phyloP scores from a whole-genome alignment of 169 alveolate species.

The Blepharisma undulans region DNA sequence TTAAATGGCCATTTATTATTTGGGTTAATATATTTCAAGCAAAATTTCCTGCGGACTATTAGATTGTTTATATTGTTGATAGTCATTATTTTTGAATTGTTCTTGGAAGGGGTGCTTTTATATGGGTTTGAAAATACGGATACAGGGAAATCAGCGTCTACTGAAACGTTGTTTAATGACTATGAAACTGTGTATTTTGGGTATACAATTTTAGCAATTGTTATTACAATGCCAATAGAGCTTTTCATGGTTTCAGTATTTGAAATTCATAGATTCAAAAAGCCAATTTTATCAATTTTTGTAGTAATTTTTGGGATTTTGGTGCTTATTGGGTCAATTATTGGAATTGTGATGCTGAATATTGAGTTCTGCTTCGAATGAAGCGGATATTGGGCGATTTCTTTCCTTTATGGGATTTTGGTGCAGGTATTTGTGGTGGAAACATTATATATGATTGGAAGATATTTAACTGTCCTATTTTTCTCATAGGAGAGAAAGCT shows the following conservation, averaged over 20 bases:
- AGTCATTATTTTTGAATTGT: background rate
- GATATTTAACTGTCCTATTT: background rate
- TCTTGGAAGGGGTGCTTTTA: background rate
- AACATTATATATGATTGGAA: background rate
- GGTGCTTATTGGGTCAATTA: background rate
- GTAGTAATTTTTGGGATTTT: background rate
- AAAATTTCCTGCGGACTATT: background rate
- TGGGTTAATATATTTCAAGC: background rate
- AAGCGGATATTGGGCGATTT: background rate
- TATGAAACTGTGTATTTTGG: background rate
- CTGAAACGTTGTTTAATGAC: background rate
- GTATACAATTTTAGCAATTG: background rate
- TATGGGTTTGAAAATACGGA: background rate
- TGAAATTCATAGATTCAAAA: background rate
- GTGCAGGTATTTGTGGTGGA: background rate
- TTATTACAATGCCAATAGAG: background rate
- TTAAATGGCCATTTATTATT: background rate
- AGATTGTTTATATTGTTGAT: background rate
- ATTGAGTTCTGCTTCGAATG: background rate
- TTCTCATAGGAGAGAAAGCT: too few species aligned
- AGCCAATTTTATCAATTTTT: background rate
- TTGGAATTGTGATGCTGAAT: background rate
- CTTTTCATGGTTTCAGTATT: background rate
- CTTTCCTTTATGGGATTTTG: background rate
- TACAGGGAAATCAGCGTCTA: background rate